Evolutionary conservation across 1,284 basidiomycete species (phyloP).

Genomic region (Sporisorium exsertum): DNA sequence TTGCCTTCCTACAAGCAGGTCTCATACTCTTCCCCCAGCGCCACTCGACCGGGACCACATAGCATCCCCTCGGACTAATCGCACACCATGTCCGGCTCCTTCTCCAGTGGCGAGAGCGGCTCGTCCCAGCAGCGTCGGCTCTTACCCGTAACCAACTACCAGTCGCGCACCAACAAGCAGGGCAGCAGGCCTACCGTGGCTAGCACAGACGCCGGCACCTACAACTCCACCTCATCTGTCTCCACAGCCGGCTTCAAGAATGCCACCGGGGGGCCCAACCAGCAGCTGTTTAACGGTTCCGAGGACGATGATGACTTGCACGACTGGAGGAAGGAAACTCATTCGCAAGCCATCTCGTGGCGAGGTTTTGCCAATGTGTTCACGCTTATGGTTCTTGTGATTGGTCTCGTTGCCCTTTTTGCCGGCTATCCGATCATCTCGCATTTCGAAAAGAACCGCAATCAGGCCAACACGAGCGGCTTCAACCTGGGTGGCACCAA

Average conservation of each 20-base stretch:
- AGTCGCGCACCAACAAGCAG: constrained; percentile 12
- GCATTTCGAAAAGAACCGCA: constrained; percentile 30
- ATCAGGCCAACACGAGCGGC: constrained; percentile 25
- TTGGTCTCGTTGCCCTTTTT: constrained; percentile 54
- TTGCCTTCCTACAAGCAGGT: constrained; percentile 47
- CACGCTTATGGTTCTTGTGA: constrained; percentile 38
- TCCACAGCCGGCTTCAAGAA: constrained; percentile 30
- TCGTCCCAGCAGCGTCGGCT: constrained; percentile 23
- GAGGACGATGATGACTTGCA: constrained; percentile 61
- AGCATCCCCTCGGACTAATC: constrained; percentile 10
- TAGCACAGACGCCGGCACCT: constrained; percentile 8
- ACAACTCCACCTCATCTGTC: constrained; percentile 16
- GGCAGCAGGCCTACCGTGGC: neutral
- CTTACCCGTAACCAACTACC: constrained; percentile 17
- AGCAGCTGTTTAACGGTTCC: constrained; percentile 28
- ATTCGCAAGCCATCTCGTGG: constrained; percentile 32
- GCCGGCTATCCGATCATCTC: constrained; percentile 59
- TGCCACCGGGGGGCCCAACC: constrained; percentile 19
- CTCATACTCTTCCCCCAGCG: constrained; percentile 22
- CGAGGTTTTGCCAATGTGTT: constrained; percentile 53
- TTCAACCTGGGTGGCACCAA: constrained; percentile 78
- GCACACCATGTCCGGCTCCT: constrained; percentile 28
- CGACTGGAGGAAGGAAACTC: constrained; percentile 44
- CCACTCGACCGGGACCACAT: constrained; percentile 8
- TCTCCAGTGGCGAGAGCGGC: constrained; percentile 43